A percentile compares a stretch with the other conserved stretches of the same genome.
These are phyloP conservation scores for Solanum acaule DNA, from an alignment of 257 asterid species.

Conservation along the genomic window DNA sequence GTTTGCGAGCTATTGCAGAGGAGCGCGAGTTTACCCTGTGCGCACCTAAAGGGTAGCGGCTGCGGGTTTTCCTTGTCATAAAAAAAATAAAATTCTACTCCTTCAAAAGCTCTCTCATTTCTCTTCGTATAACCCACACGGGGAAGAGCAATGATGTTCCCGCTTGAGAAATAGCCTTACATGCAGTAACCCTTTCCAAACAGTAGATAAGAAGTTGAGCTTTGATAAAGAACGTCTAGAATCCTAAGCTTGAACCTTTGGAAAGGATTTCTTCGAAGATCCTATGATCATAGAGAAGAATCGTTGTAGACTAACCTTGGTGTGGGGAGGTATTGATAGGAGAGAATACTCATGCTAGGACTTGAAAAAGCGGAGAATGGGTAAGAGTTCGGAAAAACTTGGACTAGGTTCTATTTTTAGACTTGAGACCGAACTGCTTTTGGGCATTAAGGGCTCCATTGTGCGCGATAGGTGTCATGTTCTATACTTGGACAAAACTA, in stretches of 20 bases:
- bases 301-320: background rate
- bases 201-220: background rate
- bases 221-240: background rate
- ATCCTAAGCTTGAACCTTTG: background rate
- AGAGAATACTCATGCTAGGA: background rate
- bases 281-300: background rate
- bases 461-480: background rate
- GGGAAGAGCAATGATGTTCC: background rate
- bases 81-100: background rate
- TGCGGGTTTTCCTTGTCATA: too few relatives aligned
- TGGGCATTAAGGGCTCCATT: background rate
- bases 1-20: too few relatives aligned
- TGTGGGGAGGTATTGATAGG: background rate
- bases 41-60: too few relatives aligned
- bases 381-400: background rate
- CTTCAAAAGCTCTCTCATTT: background rate
- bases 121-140: background rate
- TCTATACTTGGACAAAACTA: background rate
- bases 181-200: background rate
- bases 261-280: background rate
- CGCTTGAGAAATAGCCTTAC: background rate
- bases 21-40: too few relatives aligned
- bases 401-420: background rate
- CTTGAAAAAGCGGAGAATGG: background rate
- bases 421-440: background rate